phyloP scores from a whole-genome alignment of 2,329 filamentous ascomycete species.

The Venturia effusa region DNA sequence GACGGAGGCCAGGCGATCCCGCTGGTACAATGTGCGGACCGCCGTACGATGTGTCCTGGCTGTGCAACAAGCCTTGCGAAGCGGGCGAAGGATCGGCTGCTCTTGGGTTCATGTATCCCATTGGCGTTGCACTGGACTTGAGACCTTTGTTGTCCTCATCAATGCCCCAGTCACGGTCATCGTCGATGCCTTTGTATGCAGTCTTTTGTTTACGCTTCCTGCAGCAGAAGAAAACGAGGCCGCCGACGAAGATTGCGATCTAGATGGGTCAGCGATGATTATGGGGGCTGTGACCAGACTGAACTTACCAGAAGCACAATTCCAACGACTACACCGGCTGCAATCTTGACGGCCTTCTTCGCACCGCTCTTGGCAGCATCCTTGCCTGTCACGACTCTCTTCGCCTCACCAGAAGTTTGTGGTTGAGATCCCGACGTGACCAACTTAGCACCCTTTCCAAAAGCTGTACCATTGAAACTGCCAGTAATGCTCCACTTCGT shows the following conservation, averaged over 20 bases:
- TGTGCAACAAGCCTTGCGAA: not conserved
- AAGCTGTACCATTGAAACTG: not conserved
- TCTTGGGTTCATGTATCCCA: not conserved
- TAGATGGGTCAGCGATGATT: not conserved
- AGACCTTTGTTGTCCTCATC: not conserved
- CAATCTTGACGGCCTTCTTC: not conserved
- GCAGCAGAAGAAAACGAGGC: not conserved
- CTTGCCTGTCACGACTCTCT: not conserved
- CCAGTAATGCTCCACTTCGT: not conserved
- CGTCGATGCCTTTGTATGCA: not conserved
- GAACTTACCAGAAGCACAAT: not conserved
- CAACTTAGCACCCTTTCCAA: not conserved
- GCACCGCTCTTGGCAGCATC: not conserved
- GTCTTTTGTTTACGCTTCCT: not conserved
- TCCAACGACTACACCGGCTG: slow-evolving; percentile 1
- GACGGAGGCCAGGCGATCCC: not conserved
- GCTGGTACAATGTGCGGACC: not conserved
- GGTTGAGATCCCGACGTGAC: not conserved
- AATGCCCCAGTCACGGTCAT: not conserved
- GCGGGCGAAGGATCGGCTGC: not conserved
- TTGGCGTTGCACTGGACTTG: not conserved
- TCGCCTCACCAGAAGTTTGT: slow-evolving; percentile 2
- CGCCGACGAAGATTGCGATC: not conserved
- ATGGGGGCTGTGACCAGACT: not conserved
- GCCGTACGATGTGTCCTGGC: not conserved